Conservation (phyloP, 1,284 basidiomycete species). For the Ganoderma meredithae region DNA sequence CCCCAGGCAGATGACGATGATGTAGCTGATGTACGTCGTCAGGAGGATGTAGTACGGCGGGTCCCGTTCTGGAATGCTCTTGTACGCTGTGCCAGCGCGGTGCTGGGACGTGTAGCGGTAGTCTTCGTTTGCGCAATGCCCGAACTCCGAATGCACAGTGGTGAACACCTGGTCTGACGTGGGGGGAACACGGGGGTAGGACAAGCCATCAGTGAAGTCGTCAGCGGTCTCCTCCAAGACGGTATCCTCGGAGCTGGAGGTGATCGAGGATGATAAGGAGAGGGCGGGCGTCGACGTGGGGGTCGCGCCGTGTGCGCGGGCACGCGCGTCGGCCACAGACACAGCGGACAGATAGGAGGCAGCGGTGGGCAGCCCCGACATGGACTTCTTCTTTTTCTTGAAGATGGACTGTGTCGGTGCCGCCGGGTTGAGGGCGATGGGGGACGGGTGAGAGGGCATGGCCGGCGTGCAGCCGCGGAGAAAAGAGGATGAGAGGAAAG, state of each 20-base stretch:
- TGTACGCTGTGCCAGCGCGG: conserved; percentile 54
- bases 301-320: conserved; percentile 51
- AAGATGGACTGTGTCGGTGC: conserved; percentile 64
- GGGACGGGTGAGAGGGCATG: conserved; percentile 53
- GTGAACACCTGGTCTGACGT: conserved; percentile 79
- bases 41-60: conserved; percentile 92
- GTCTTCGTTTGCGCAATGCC: conserved; percentile 78
- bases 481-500: background rate
- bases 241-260: conserved; percentile 69
- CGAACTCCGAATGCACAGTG: conserved; percentile 87
- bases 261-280: conserved; percentile 74
- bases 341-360: conserved; percentile 77
- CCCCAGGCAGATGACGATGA: conserved; percentile 89
- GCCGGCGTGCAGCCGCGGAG: conserved; percentile 14
- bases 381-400: conserved; percentile 57
- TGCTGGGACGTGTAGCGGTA: conserved; percentile 77
- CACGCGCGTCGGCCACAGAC: conserved; percentile 71
- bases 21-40: conserved; percentile 92
- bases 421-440: conserved; percentile 55
- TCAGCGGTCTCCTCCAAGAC: conserved; percentile 59
- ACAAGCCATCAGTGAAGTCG: conserved; percentile 60
- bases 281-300: conserved; percentile 68
- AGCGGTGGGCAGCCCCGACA: conserved; percentile 62
- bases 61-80: conserved; percentile 70
- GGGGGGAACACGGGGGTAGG: conserved; percentile 66